Conservation (phyloP, 2,329 filamentous ascomycete genomes). For the Monosporascus cannonballus region DNA sequence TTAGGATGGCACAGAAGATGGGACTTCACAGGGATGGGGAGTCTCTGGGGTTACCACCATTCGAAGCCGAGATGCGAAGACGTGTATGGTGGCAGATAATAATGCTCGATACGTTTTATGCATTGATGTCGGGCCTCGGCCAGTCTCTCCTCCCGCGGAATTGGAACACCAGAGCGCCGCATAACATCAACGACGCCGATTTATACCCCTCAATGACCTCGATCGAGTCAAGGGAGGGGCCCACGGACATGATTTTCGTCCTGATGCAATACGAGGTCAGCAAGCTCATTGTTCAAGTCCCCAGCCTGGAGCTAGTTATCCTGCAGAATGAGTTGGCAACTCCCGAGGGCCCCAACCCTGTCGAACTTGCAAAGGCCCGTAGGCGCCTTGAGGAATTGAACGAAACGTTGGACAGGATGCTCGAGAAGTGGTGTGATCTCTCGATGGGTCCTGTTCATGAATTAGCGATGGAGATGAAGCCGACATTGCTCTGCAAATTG, state of each 20-base stretch:
- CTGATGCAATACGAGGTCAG: slow-evolving; percentile 45
- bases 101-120: slow-evolving; percentile 51
- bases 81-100: slow-evolving; percentile 62
- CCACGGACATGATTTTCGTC: slow-evolving; percentile 56
- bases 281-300: slow-evolving; percentile 41
- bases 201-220: slow-evolving; percentile 47
- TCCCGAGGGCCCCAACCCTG: slow-evolving; percentile 15
- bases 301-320: slow-evolving; percentile 44
- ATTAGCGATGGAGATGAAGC: slow-evolving; percentile 41
- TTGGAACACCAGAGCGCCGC: slow-evolving; percentile 51
- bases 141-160: slow-evolving; percentile 44
- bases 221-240: slow-evolving; percentile 45
- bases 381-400: slow-evolving; percentile 37
- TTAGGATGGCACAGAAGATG: slow-evolving; percentile 62
- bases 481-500: slow-evolving; percentile 44
- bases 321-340: slow-evolving; percentile 35
- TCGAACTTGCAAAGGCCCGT: slow-evolving; percentile 36
- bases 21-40: slow-evolving; percentile 59
- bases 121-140: slow-evolving; percentile 51
- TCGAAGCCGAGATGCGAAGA: slow-evolving; percentile 62
- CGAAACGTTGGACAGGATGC: slow-evolving; percentile 35
- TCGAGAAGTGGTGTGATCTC: slow-evolving; percentile 45
- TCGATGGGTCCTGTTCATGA: slow-evolving; percentile 47
- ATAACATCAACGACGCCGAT: slow-evolving; percentile 54
- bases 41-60: slow-evolving; percentile 48